Conservation (phyloP, 306 rosid genomes). For the Gleditsia sinensis region DNA sequence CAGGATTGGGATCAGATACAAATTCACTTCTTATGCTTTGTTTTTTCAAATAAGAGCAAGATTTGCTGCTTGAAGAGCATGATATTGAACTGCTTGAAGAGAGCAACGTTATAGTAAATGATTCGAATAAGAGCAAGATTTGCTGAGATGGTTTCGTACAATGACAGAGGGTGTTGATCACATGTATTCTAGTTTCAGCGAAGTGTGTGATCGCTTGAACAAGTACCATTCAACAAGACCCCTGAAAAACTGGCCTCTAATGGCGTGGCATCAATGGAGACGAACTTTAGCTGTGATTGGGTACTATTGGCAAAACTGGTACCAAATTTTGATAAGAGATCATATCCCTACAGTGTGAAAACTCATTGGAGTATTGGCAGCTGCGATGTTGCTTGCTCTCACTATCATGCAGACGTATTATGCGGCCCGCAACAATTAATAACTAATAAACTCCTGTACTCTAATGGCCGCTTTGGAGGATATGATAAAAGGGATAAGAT, state of each 20-base stretch:
- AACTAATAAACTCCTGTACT: too few relatives aligned
- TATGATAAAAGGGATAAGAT: too few relatives aligned
- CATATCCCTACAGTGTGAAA: slow-evolving; percentile 4
- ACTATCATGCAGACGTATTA: not conserved
- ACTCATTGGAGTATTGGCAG: not conserved
- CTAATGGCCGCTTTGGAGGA: too few relatives aligned
- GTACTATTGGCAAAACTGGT: not conserved
- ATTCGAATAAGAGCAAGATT: not conserved
- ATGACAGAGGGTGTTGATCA: not conserved
- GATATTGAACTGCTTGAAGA: not conserved
- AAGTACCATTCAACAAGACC: too few relatives aligned
- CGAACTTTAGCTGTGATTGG: not conserved
- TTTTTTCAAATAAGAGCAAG: too few relatives aligned
- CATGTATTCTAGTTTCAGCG: not conserved
- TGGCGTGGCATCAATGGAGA: not conserved
- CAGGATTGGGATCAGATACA: too few relatives aligned
- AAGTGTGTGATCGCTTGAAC: not conserved
- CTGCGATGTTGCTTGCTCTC: not conserved
- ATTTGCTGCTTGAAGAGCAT: too few relatives aligned
- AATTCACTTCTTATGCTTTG: too few relatives aligned
- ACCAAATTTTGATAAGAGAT: not conserved
- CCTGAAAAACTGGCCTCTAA: not conserved
- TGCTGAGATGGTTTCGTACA: not conserved
- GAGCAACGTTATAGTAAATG: not conserved
- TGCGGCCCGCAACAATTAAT: too few relatives aligned